phyloP scores from a whole-genome alignment of 2,329 filamentous ascomycete species.

The Phaeophleospora eucalypticola region DNA sequence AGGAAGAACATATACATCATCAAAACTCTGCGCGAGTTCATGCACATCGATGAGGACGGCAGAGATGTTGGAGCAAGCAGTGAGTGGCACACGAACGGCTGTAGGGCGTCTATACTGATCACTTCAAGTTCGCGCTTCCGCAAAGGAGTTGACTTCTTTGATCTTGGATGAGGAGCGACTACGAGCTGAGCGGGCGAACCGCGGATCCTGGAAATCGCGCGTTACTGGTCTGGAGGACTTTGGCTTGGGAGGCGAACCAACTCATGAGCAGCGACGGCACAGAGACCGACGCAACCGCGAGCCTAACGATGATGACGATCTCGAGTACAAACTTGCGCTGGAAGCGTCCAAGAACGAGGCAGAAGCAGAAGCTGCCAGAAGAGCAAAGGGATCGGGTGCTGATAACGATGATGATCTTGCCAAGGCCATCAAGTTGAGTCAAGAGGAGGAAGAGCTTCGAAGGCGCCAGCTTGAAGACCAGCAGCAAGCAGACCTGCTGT shows the following conservation, averaged over 20 bases:
- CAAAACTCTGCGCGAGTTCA: conserved; percentile 95
- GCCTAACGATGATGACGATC: conserved; percentile 64
- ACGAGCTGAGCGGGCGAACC: conserved; percentile 81
- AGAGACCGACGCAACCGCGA: conserved; percentile 37
- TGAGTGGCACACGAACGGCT: conserved; percentile 43
- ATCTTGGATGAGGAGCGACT: conserved; percentile 92
- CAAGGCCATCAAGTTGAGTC: conserved; percentile 91
- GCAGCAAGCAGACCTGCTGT: conserved; percentile 74
- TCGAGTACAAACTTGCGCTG: conserved; percentile 84
- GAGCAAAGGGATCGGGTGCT: conserved; percentile 46
- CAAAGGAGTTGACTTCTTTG: conserved; percentile 89
- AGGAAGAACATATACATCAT: conserved; percentile 98
- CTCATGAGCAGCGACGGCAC: conserved; percentile 33
- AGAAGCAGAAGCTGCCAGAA: conserved; percentile 79
- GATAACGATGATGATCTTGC: conserved; percentile 79
- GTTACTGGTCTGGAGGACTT: conserved; percentile 76
- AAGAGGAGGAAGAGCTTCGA: conserved; percentile 86
- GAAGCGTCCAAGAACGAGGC: conserved; percentile 95
- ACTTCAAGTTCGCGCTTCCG: conserved; percentile 80
- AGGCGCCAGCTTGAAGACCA: conserved; percentile 80
- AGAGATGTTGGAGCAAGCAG: conserved; percentile 95
- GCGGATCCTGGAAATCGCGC: conserved; percentile 93
- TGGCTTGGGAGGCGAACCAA: conserved; percentile 37
- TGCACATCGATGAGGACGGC: conserved; percentile 93
- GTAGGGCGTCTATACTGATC: conserved; percentile 27